A percentile compares a stretch with the other conserved stretches of the same genome.
These are phyloP conservation scores for Pulveroboletus sp. DNA, from an alignment of 768 basidiomycete species.

Conservation along the genomic window DNA sequence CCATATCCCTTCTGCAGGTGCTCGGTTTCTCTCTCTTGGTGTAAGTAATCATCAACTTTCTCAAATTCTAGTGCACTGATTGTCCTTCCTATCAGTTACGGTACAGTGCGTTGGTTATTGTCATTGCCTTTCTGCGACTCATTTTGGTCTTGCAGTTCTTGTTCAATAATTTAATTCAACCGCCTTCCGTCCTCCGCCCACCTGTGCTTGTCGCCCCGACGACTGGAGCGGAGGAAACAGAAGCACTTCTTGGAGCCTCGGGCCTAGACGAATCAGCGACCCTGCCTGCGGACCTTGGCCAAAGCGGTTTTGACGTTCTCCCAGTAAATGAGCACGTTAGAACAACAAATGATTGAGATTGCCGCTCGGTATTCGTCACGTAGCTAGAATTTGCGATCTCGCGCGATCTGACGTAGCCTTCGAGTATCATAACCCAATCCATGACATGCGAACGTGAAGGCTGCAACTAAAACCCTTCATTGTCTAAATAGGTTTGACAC, in stretches of 20 bases:
- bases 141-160: conserved; percentile 53
- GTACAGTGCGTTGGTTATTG: conserved; percentile 55
- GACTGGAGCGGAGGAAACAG: conserved; percentile 54
- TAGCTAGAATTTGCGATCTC: not conserved
- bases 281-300: conserved; percentile 77
- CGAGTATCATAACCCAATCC: no score
- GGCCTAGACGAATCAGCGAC: conserved; percentile 76
- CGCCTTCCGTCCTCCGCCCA: conserved; percentile 58
- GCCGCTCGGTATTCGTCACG: not conserved
- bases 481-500: not conserved
- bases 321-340: conserved; percentile 42
- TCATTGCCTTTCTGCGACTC: conserved; percentile 4
- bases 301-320: conserved; percentile 79
- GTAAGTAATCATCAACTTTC: conserved; percentile 45
- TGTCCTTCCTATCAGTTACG: conserved; percentile 52
- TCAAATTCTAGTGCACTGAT: conserved; percentile 8
- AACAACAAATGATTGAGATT: conserved; percentile 12
- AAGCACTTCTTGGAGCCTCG: conserved; percentile 42
- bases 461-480: not conserved
- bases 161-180: conserved; percentile 78
- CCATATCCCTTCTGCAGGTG: conserved; percentile 79
- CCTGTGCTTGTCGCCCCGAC: conserved; percentile 28
- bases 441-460: not conserved
- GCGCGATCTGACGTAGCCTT: not conserved
- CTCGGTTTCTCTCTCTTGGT: conserved; percentile 84